These are phyloP conservation scores for Balamuthia mandrillaris DNA, from an alignment of 208 protist genomes.

Conservation along the genomic window DNA sequence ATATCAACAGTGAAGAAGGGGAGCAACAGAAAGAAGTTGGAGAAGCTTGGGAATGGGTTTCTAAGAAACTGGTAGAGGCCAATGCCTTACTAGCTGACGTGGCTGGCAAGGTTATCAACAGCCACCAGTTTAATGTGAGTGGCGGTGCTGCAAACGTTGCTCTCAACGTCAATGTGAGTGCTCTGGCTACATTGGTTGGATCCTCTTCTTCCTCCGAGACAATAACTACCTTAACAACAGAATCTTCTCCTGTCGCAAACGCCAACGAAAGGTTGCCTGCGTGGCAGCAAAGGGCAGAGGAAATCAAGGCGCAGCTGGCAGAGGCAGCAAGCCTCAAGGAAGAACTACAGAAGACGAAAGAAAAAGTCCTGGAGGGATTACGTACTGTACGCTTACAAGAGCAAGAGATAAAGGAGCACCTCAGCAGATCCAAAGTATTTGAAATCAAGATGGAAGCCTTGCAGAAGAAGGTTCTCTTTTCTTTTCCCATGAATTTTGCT, in stretches of 20 bases:
- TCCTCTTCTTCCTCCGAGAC: neutral
- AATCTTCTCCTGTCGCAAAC: neutral
- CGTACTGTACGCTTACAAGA: slow-evolving; percentile 7
- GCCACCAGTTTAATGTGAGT: slow-evolving; percentile 10
- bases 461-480: slow-evolving; percentile 1
- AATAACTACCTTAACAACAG: neutral
- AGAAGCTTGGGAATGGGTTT: slow-evolving; percentile 21
- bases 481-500: neutral
- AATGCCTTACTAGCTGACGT: neutral
- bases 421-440: slow-evolving; percentile 13
- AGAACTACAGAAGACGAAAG: neutral
- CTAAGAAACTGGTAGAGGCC: neutral
- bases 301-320: neutral
- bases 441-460: slow-evolving; percentile 12
- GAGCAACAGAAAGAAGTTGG: neutral
- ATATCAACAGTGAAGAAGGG: no score
- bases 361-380: no score
- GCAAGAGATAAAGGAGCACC: slow-evolving; percentile 36
- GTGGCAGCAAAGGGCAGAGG: slow-evolving; percentile 31
- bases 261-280: neutral
- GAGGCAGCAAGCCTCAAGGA: slow-evolving; percentile 18
- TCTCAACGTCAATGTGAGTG: slow-evolving; percentile 24
- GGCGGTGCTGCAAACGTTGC: neutral
- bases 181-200: neutral
- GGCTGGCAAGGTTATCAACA: slow-evolving; percentile 30